Evolutionary conservation across 495 filamentous ascomycete species (phyloP), one percentile per base, ranked within the genome.

Genomic region (Rhizodiscina lignyota): DNA sequence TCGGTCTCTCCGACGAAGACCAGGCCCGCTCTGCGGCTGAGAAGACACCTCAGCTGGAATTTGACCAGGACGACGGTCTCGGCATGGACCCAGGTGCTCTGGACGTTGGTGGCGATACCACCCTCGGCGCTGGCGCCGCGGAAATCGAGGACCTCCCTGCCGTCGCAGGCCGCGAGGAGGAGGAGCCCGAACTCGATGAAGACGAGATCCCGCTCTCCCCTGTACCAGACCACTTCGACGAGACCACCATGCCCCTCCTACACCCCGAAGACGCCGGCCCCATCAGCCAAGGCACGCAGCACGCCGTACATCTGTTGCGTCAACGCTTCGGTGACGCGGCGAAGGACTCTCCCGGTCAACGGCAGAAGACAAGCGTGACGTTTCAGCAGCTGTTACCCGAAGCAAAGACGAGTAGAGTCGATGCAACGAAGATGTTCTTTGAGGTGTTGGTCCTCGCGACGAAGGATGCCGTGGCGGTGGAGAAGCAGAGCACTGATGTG

Each of bases 381-480:
- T 97, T 96, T 69, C 84, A 94, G 52, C 82, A 94, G 24, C 67
- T 97, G 30, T 67, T 94, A 1, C 89, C 89, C 1, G 81, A 87
- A 58, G 53, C 61, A 33, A 71, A 64, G 35, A 83, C 89, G 2
- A 77, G 67, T 34, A 77, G 79, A 48, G 74, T 74, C 10, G 89
- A 96, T 45, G 91, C 91, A 2, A 94, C 89, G 26, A 93, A 93
- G 64, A 93, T 97, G 87, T 97, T 97, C 61, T 96, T 96, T 40
- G 91, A 97, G 58, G 74, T 86, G 23, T 62, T 97, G 27, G 89
- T 96, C 4, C 62, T 97, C 33, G 91, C 91, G 8, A 97, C 89
- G 10, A 96, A 96, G 64, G 91, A 96, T 56, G 89, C 89, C 23
- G 79, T 97, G 50, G 87, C 92, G 53, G 82, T 94, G n/a, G 86